phyloP scores from a whole-genome alignment of 2,329 filamentous ascomycete species.

The Penicillium sp. region DNA sequence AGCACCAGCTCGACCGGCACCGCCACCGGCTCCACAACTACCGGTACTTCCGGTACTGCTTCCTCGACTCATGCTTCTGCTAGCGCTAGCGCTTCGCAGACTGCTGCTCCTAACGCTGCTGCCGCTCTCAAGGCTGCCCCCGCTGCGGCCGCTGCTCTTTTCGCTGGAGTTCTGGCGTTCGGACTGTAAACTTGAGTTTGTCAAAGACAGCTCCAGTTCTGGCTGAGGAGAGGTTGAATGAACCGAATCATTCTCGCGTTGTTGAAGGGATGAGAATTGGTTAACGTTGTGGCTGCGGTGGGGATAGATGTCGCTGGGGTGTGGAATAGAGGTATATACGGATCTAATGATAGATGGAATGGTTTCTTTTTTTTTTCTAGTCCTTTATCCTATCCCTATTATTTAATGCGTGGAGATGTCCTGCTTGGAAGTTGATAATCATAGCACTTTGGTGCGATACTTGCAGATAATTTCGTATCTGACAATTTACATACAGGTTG shows the following conservation, averaged over 20 bases:
- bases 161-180: constrained; percentile 29
- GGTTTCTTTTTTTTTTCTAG: neutral
- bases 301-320: neutral
- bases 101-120: constrained; percentile 20
- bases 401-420: neutral
- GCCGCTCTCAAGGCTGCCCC: constrained; percentile 20
- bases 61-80: constrained; percentile 7
- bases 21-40: constrained; percentile 10
- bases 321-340: neutral
- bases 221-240: neutral
- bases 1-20: constrained; percentile 1
- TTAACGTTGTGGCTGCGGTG: neutral
- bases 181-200: constrained; percentile 14
- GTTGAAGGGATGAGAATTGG: neutral
- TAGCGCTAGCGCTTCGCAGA: constrained; percentile 12
- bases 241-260: neutral
- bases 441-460: neutral
- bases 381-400: neutral
- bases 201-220: neutral
- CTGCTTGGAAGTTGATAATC: neutral
- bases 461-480: neutral
- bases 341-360: constrained; percentile 1
- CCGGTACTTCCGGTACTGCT: constrained; percentile 17
- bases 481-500: too few relatives aligned
- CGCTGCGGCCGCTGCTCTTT: constrained; percentile 24